Evolutionary conservation across 1,139 yeast species (phyloP), one percentile per base, ranked within the genome.

Genomic region (Hansenula lynferdii): DNA sequence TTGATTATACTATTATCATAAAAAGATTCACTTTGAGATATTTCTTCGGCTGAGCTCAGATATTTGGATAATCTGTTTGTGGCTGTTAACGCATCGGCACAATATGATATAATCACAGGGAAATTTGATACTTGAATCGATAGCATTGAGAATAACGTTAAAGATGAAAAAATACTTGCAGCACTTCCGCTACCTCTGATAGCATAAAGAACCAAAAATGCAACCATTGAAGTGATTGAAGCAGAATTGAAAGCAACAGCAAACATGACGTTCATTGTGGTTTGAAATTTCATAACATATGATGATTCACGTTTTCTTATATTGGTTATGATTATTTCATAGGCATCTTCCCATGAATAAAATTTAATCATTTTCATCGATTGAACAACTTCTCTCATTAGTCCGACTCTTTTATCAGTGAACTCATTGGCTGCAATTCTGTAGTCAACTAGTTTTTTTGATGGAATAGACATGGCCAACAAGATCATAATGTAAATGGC

Each of bases 131-230:
- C 62, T 14, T 95, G 95, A 34, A 84, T 61, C 53, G 84, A 64
- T 53, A 85, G 67, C 32, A 78, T 69, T 48, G 81, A 81, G 65
- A 86, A 87, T 39, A 85, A 68, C 0, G 90, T 70, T 37, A 89
- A 67, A 5, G 95, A 81, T 0, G 96, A 75, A 54, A 87, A 89
- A 11, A 86, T 75, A 22, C 70, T 65, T 3, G 87, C 87, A 2
- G 94, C 79, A 41, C 69, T 66, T 47, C 76, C 69, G 7, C 50
- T 52, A 17, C 66, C 60, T 34, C 69, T 62, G 3, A 78, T 61
- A 29, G 72, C 75, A 48, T 79, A 79, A 49, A 83, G 65, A 0
- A 79, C 79, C 48, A 86, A 73, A 52, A 86, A 87, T 0, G 95
- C 72, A 1, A 77, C 68, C 72, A 82, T 69, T 6, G 92, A 80